A percentile compares a stretch with the other conserved stretches of the same genome.
phyloP scores from a whole-genome alignment of 2,329 filamentous ascomycete species.

The Cercospora zeina region DNA sequence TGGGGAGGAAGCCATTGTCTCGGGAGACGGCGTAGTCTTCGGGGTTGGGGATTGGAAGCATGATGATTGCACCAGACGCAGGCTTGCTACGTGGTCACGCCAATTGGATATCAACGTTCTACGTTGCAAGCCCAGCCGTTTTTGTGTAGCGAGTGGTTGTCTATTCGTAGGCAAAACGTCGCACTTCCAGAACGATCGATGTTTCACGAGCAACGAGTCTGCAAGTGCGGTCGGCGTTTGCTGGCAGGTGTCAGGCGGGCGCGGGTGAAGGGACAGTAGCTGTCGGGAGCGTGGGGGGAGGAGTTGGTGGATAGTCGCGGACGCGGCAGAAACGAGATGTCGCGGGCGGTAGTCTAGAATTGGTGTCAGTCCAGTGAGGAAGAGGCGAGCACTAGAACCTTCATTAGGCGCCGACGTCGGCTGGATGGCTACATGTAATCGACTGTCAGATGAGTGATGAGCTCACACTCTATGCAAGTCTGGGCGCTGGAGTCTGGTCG shows the following conservation, averaged over 20 bases:
- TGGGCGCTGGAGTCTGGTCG: no score
- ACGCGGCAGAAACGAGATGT: conserved; percentile 10
- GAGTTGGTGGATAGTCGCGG: background rate
- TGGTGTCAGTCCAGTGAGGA: conserved; percentile 2
- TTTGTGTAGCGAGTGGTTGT: conserved; percentile 13
- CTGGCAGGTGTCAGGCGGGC: background rate
- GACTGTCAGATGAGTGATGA: background rate
- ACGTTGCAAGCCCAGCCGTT: conserved; percentile 43
- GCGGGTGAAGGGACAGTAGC: background rate
- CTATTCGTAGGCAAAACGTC: conserved; percentile 4
- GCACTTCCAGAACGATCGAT: conserved; percentile 1
- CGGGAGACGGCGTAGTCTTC: conserved; percentile 78
- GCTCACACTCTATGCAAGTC: no score
- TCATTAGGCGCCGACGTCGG: conserved; percentile 3
- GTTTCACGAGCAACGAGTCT: background rate
- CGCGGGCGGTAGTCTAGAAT: conserved; percentile 6
- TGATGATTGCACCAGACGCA: conserved; percentile 41
- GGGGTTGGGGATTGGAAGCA: conserved; percentile 53
- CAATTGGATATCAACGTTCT: conserved; percentile 29
- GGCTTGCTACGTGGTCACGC: conserved; percentile 41
- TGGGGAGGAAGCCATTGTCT: conserved; percentile 82
- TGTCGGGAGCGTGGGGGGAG: background rate
- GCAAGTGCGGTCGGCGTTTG: background rate
- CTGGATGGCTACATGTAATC: background rate
- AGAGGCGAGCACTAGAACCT: conserved; percentile 1